Conservation (phyloP, 2,329 filamentous ascomycete species). For the Xylariaceae sp. region DNA sequence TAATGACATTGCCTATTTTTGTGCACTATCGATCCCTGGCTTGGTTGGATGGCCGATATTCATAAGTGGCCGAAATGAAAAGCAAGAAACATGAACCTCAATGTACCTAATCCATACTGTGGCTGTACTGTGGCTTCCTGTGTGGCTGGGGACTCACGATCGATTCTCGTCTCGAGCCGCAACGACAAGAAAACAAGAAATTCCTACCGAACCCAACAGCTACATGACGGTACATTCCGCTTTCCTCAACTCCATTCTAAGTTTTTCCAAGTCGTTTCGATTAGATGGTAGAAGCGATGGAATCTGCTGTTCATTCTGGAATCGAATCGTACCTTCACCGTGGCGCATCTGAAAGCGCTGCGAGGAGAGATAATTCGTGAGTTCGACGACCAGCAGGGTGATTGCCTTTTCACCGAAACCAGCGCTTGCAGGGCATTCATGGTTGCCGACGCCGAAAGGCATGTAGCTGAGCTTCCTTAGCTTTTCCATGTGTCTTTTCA, state of each 20-base stretch:
- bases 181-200: too few species aligned
- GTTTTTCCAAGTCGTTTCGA: slow-evolving; percentile 30
- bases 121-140: too few species aligned
- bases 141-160: too few species aligned
- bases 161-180: too few species aligned
- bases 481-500: background rate
- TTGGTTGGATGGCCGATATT: too few species aligned
- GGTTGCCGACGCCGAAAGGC: slow-evolving; percentile 29
- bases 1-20: too few species aligned
- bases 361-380: slow-evolving; percentile 21
- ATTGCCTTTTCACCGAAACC: slow-evolving; percentile 31
- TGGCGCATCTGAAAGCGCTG: slow-evolving; percentile 2
- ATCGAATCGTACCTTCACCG: slow-evolving; percentile 11
- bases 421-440: slow-evolving; percentile 30
- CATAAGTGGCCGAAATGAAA: too few species aligned
- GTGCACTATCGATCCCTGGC: too few species aligned
- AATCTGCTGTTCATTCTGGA: background rate
- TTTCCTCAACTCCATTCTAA: background rate
- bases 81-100: too few species aligned
- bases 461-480: slow-evolving; percentile 26
- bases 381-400: slow-evolving; percentile 25
- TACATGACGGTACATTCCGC: slow-evolving; percentile 12
- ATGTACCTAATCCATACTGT: too few species aligned
- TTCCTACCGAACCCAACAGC: background rate
- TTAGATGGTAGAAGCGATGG: slow-evolving; percentile 24